Evolutionary conservation across 73 alveolate species (phyloP).

Genomic region (Paramecium sexaurelia): DNA sequence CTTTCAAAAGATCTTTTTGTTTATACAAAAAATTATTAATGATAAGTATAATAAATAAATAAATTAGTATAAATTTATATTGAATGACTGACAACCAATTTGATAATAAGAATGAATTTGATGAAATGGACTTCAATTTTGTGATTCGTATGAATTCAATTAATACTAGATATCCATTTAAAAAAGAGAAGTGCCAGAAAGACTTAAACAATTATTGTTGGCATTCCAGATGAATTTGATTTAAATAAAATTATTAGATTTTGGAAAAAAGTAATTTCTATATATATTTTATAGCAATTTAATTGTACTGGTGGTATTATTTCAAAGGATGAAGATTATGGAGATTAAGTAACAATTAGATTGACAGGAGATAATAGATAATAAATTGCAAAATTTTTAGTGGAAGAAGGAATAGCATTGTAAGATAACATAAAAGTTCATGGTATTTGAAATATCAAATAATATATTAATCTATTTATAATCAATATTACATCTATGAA

Average conservation of each 20-base stretch:
- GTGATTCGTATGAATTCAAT: background rate
- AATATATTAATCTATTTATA: background rate
- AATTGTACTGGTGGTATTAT: slow-evolving; percentile 60
- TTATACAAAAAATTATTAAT: too few species aligned
- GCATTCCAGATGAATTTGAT: slow-evolving; percentile 57
- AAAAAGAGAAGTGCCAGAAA: slow-evolving; percentile 54
- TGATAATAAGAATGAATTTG: slow-evolving; percentile 33
- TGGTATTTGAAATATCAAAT: slow-evolving; percentile 46
- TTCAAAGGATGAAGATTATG: slow-evolving; percentile 47
- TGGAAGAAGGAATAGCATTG: slow-evolving; percentile 35
- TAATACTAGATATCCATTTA: slow-evolving; percentile 20
- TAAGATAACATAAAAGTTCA: slow-evolving; percentile 46
- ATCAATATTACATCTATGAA: too few species aligned
- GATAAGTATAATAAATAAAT: too few species aligned
- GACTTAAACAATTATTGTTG: slow-evolving; percentile 44
- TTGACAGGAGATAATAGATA: slow-evolving; percentile 57
- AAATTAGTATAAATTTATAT: background rate
- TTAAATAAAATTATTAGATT: slow-evolving; percentile 45
- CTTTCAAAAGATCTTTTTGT: too few species aligned
- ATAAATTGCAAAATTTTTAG: slow-evolving; percentile 41
- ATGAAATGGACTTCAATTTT: slow-evolving; percentile 34
- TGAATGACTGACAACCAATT: slow-evolving; percentile 41
- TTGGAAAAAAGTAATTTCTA: slow-evolving; percentile 26
- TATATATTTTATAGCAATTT: background rate
- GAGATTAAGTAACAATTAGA: slow-evolving; percentile 36